These are phyloP conservation scores for Ceratocystis alfenasii DNA, from an alignment of 2,329 filamentous ascomycete species.

Conservation along the genomic window DNA sequence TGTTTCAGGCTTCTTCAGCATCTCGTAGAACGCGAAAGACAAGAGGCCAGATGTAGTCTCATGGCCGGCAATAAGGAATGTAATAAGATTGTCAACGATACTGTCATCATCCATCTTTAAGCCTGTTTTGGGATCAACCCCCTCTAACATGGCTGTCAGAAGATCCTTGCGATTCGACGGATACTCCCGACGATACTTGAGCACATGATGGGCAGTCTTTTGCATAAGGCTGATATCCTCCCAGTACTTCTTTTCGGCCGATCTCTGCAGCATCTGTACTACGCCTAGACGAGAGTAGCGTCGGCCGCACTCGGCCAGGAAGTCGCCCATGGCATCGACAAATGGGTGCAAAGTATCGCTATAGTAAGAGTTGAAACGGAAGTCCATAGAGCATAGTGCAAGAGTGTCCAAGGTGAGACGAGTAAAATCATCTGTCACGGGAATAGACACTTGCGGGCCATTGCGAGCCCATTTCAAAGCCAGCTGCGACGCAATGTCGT, in stretches of 20 bases:
- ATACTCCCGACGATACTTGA: slow-evolving; percentile 45
- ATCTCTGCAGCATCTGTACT: slow-evolving; percentile 39
- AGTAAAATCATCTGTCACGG: slow-evolving; percentile 55
- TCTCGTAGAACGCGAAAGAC: slow-evolving; percentile 52
- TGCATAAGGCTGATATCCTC: slow-evolving; percentile 45
- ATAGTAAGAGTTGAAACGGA: slow-evolving; percentile 66
- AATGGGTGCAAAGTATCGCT: slow-evolving; percentile 58
- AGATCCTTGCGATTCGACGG: slow-evolving; percentile 52
- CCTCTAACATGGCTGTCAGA: slow-evolving; percentile 56
- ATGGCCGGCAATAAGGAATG: slow-evolving; percentile 58
- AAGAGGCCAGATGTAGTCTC: slow-evolving; percentile 60
- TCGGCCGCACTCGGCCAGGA: slow-evolving; percentile 45
- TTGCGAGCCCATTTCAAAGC: slow-evolving; percentile 56
- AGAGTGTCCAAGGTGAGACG: slow-evolving; percentile 62
- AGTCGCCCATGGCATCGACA: slow-evolving; percentile 52
- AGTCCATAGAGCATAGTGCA: slow-evolving; percentile 58
- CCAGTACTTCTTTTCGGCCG: slow-evolving; percentile 39
- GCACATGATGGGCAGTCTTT: slow-evolving; percentile 45
- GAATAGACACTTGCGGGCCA: slow-evolving; percentile 45
- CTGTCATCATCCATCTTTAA: slow-evolving; percentile 49
- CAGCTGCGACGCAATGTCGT: slow-evolving; percentile 54
- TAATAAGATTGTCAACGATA: slow-evolving; percentile 60
- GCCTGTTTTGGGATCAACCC: slow-evolving; percentile 55
- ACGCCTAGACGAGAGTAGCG: slow-evolving; percentile 35
- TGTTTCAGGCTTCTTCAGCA: slow-evolving; percentile 50